Percentiles rank a stretch among this genome's conserved stretches.
phyloP scores from a whole-genome alignment of 371 early-diverging fungal genomes.

The Mucor plumbeus region DNA sequence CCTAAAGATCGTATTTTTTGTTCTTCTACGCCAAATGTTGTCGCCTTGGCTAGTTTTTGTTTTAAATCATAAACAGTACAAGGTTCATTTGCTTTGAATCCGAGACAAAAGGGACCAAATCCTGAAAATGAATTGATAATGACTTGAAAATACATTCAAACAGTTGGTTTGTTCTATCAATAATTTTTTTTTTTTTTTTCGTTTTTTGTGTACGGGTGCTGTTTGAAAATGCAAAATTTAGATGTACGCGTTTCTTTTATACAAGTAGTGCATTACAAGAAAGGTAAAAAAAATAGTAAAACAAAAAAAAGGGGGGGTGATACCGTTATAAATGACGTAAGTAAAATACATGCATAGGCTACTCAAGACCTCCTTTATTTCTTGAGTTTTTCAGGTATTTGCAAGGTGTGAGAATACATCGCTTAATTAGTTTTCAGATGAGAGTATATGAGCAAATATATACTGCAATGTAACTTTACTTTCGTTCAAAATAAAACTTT shows the following conservation, averaged over 20 bases:
- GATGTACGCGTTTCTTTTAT: not conserved
- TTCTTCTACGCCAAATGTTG: constrained; percentile 18
- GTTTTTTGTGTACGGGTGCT: not conserved
- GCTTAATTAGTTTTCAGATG: no score
- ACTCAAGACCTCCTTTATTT: no score
- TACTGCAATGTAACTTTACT: no score
- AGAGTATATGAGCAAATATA: no score
- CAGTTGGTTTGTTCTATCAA: not conserved
- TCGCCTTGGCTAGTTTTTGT: constrained; percentile 14
- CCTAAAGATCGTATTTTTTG: constrained; percentile 27
- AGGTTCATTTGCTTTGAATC: constrained; percentile 10
- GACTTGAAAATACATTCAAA: constrained; percentile 28
- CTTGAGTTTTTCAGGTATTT: no score
- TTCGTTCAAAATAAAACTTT: no score
- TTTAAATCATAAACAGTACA: constrained; percentile 26
- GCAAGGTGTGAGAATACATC: no score
- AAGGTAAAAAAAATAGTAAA: no score
- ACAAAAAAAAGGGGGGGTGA: no score
- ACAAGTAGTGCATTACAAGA: no score
- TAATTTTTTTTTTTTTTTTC: not conserved
- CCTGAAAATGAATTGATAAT: constrained; percentile 33
- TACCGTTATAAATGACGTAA: no score
- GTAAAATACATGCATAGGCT: no score
- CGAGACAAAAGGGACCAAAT: constrained; percentile 28
- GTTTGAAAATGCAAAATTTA: not conserved